Conservation (phyloP, 2,329 filamentous ascomycete species). For the Sporothrix variecibatus region DNA sequence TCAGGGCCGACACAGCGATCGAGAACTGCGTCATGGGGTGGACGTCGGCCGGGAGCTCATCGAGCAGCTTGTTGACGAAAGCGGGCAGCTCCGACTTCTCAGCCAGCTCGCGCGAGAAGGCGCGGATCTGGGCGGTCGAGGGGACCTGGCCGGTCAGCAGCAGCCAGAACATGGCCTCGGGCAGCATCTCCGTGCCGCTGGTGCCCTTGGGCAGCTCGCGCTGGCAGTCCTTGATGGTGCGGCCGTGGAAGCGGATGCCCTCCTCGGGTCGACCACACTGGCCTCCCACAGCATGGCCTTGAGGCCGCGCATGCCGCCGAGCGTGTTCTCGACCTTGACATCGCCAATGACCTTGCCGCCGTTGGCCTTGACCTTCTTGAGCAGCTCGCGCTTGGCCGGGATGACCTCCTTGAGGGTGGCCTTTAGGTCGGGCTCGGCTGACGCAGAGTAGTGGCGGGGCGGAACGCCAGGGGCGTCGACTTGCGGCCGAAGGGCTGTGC, state of each 20-base stretch:
- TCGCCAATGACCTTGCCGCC: constrained; percentile 82
- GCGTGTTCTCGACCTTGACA: constrained; percentile 88
- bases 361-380: constrained; percentile 91
- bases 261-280: constrained; percentile 93
- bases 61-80: constrained; percentile 85
- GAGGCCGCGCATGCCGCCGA: constrained; percentile 95
- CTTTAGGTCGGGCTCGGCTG: constrained; percentile 86
- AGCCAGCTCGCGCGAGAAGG: constrained; percentile 81
- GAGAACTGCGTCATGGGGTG: constrained; percentile 99
- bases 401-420: constrained; percentile 79
- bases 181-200: constrained; percentile 92
- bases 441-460: constrained; percentile 66
- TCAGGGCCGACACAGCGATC: constrained; percentile 92
- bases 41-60: constrained; percentile 83
- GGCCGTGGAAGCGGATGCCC: constrained; percentile 96
- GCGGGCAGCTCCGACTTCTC: constrained; percentile 79
- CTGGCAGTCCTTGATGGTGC: constrained; percentile 98
- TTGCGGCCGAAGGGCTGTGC: constrained; percentile 18
- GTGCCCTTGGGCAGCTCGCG: constrained; percentile 89
- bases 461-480: constrained; percentile 31
- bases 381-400: constrained; percentile 86
- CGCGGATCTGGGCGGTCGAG: constrained; percentile 76
- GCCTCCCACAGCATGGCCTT: constrained; percentile 99
- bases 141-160: constrained; percentile 92
- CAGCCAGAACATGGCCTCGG: constrained; percentile 99